These are phyloP conservation scores for Suillus lakei DNA, from an alignment of 768 basidiomycete genomes.

Conservation along the genomic window DNA sequence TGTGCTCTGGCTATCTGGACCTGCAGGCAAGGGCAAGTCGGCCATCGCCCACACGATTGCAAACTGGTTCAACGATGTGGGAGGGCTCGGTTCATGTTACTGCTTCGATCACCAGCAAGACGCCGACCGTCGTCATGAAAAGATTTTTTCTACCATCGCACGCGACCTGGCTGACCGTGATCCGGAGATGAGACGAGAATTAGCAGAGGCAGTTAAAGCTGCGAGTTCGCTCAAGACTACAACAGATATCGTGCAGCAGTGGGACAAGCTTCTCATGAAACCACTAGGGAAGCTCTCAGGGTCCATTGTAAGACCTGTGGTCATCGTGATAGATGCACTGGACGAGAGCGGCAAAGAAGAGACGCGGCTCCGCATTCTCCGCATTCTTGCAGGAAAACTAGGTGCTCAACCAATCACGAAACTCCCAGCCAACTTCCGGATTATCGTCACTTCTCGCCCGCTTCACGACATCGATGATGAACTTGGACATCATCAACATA, in stretches of 20 bases:
- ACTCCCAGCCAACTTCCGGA: constrained; percentile 12
- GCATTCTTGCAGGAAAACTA: constrained; percentile 1
- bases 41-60: constrained; percentile 19
- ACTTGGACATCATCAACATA: too few species aligned
- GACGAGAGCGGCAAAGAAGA: constrained; percentile 17
- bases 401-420: background rate
- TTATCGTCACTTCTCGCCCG: constrained; percentile 12
- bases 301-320: constrained; percentile 19
- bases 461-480: too few species aligned
- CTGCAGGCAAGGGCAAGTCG: background rate
- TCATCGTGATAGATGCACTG: constrained; percentile 30
- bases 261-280: constrained; percentile 20
- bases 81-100: constrained; percentile 3
- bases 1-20: background rate
- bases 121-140: constrained; percentile 10
- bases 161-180: constrained; percentile 8
- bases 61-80: too few species aligned
- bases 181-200: background rate
- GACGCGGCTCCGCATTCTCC: constrained; percentile 17
- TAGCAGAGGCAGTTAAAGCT: background rate
- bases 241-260: constrained; percentile 10
- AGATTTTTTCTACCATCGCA: constrained; percentile 18
- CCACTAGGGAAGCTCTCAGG: constrained; percentile 12
- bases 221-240: constrained; percentile 1
- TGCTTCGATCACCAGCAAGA: constrained; percentile 7